Evolutionary conservation across 805 yeast genomes (phyloP).

Genomic region (Metschnikowia rubicola): DNA sequence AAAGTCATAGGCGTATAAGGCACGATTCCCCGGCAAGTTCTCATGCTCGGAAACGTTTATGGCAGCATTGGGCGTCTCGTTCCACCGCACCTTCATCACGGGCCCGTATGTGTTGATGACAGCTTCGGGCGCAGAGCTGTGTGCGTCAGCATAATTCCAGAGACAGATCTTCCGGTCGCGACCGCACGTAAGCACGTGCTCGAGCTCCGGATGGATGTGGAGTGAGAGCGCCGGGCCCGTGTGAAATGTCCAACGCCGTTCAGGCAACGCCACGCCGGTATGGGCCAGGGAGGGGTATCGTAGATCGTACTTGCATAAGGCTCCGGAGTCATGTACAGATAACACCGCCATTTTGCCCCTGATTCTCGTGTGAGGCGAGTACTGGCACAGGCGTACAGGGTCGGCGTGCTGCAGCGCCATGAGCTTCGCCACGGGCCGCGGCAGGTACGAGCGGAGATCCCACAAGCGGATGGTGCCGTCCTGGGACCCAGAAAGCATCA

Average conservation of each 20-base stretch:
- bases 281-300: slow-evolving; percentile 39
- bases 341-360: slow-evolving; percentile 49
- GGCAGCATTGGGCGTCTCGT: slow-evolving; percentile 21
- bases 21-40: slow-evolving; percentile 15
- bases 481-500: slow-evolving; percentile 60
- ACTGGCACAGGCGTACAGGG: slow-evolving; percentile 57
- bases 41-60: slow-evolving; percentile 27
- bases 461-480: slow-evolving; percentile 76
- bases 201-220: slow-evolving; percentile 83
- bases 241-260: slow-evolving; percentile 80
- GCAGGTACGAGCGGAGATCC: slow-evolving; percentile 55
- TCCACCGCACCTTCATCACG: slow-evolving; percentile 73
- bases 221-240: slow-evolving; percentile 86
- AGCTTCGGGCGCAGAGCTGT: slow-evolving; percentile 53
- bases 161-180: slow-evolving; percentile 79
- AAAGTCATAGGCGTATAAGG: slow-evolving; percentile 57
- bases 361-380: slow-evolving; percentile 47
- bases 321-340: slow-evolving; percentile 85
- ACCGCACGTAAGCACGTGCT: slow-evolving; percentile 87
- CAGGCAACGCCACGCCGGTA: slow-evolving; percentile 41
- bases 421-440: slow-evolving; percentile 49
- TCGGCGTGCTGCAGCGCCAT: slow-evolving; percentile 59
- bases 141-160: slow-evolving; percentile 51
- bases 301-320: slow-evolving; percentile 83
- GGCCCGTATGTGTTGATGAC: slow-evolving; percentile 75